A percentile compares a stretch with the other conserved stretches of the same genome.
phyloP scores from a whole-genome alignment of 2,329 filamentous ascomycete genomes.

The Botrytis fragariae region DNA sequence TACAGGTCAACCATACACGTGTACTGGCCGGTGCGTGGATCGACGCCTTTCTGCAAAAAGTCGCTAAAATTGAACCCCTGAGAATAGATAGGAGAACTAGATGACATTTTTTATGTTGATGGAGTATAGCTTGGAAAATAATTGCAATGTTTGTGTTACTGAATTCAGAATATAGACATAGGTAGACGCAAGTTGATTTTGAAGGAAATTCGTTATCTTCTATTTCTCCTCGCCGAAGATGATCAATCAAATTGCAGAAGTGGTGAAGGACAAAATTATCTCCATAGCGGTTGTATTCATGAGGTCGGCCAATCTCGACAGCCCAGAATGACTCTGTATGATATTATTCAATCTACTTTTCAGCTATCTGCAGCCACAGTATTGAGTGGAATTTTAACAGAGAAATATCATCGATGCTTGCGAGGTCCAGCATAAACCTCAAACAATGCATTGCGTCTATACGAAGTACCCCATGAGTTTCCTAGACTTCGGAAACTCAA shows the following conservation, averaged over 20 bases:
- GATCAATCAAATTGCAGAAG: not conserved
- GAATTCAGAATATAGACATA: not conserved
- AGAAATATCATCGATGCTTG: not conserved
- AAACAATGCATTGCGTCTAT: not conserved
- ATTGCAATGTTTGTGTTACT: not conserved
- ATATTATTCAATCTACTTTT: not conserved
- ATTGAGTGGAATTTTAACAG: not conserved
- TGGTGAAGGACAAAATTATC: too few relatives aligned
- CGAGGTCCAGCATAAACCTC: not conserved
- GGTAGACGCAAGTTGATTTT: not conserved
- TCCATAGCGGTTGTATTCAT: not conserved
- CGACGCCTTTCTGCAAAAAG: slow-evolving; percentile 15
- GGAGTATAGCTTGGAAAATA: not conserved
- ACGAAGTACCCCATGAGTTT: not conserved
- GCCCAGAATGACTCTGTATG: not conserved
- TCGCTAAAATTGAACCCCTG: slow-evolving; percentile 14
- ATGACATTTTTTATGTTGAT: not conserved
- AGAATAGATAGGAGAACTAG: slow-evolving; percentile 8
- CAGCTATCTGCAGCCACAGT: not conserved
- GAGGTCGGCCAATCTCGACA: not conserved
- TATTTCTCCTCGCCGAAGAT: not conserved
- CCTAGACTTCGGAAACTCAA: not conserved
- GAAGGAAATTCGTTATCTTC: not conserved
- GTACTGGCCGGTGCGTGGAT: slow-evolving; percentile 16
- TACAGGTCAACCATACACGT: slow-evolving; percentile 9